Percentiles rank a stretch among this genome's conserved stretches.
phyloP scores from a whole-genome alignment of 441 rosid genomes.

The Metrosideros polymorpha region DNA sequence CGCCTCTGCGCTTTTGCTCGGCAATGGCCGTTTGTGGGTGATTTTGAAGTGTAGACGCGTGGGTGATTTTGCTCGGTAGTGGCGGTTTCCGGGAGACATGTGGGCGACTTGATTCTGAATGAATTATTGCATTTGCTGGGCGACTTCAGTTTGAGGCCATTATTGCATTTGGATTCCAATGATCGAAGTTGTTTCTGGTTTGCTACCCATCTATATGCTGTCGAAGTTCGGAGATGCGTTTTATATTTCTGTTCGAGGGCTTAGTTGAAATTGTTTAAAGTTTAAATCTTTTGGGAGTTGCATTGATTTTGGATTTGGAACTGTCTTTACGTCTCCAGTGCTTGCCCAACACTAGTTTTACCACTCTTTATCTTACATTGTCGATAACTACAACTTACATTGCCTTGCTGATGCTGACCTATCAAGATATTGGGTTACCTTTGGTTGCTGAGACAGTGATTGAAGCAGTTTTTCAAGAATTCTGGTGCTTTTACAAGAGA shows the following conservation, averaged over 20 bases:
- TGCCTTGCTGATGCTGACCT: background rate
- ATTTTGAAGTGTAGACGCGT: too few species aligned
- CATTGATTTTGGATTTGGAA: background rate
- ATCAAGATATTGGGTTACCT: background rate
- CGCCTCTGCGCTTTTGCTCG: too few species aligned
- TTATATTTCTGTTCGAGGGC: background rate
- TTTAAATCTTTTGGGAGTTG: background rate
- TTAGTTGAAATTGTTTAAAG: background rate
- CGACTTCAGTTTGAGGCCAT: too few species aligned
- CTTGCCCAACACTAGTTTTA: background rate
- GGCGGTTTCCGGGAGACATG: too few species aligned
- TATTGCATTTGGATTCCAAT: too few species aligned
- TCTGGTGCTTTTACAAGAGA: slow-evolving; percentile 7
- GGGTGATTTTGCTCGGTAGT: too few species aligned
- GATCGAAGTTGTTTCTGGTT: too few species aligned
- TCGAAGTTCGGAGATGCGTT: too few species aligned
- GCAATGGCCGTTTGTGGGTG: too few species aligned
- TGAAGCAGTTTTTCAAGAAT: background rate
- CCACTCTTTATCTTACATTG: background rate
- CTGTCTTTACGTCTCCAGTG: background rate
- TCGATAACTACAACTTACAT: background rate
- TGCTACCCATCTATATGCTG: too few species aligned
- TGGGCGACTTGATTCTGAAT: too few species aligned
- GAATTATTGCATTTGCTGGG: too few species aligned
- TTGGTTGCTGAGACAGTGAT: background rate